Evolutionary conservation across 192 early-diverging fungal genomes (phyloP), one percentile per base, ranked within the genome.

Genomic region (Gigaspora rosea): DNA sequence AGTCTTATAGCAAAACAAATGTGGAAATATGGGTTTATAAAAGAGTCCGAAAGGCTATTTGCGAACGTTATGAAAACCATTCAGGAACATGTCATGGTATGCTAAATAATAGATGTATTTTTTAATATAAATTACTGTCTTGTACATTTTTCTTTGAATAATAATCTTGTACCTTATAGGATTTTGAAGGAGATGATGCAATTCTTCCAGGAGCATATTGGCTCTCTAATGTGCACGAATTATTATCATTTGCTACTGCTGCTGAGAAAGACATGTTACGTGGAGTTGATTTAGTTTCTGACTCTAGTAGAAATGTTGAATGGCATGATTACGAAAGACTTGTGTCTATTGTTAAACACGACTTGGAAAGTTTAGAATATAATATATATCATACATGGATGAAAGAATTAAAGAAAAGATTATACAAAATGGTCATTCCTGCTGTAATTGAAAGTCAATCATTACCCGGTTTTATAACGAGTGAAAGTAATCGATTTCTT

Each of bases 371-470:
- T 75, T 82, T 98, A 35, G 88, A 98, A 66, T 91, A 94, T 49
- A 95, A 97, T 70, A 97, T 98, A 73, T 98, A 96, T 89, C 95
- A 96, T 85, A 95, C 94, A 22, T 98, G 97, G 97, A 94, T 98
- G 90, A 97, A 96, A 83, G 94, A 96, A 66, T 87, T 98, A 78
- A 96, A 98, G 84, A 98, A 98, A 85, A 90, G 94, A 9, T 86
- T 99, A 27, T 87, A 86, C 71, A 96, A 96, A 87, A 94, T 98
- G 90, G 93, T 96, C 76, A 93, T 98, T 49, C 96, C 97, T 4
- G 95, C 95, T 27, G 91, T 99, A 18, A 95, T 99, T 51, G 97
- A 98, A 84, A 92, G 94, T 82, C 95, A 99, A 83, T 93, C 93
- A 0, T 85, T 97, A 27, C 96, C 96, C 5, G 96, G 96, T 11